Evolutionary conservation across 169 alveolate genomes (phyloP), one percentile per base, ranked within the genome.

Genomic region (Perkinsus chesapeaki): DNA sequence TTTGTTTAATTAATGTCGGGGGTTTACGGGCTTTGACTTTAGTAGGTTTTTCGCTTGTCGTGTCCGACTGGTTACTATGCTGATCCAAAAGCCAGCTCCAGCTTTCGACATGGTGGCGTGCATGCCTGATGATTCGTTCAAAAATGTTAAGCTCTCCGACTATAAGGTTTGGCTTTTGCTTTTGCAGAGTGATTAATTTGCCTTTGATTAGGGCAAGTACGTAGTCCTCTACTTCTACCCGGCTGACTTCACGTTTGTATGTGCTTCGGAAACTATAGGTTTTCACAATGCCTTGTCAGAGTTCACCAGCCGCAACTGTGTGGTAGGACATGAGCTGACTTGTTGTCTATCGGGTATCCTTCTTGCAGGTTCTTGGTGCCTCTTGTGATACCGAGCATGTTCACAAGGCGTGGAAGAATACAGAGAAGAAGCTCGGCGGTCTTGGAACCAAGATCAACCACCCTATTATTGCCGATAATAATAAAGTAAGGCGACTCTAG

Each of bases 251-350:
- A 99, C 99, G 48, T 99, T 99, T 93, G 99, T 99, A 38, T 99
- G 99, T 96, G 99, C 99, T 39, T 98, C 99, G 43, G 99, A 99
- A 96, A 99, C 99, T 92, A 96, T 98, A 91, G 99, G 99, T 39
- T 99, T 98, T 96, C 96, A 97, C 95, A 98, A 98, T 73, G 97
- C 98, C 34, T 95, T 98, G 23, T 97, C 98, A 39, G 98, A 98
- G 82, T 99, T 99, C 97, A 98, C 98, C 94, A 98, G 97, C 95
- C 95, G 97, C 92, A 97, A 97, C 93, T 95, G 92, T 94, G 96
- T 92, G 92, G 82, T 95, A 73, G 19, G 39, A 38, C 27, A 31
- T 5, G 39, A 36, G 19, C 39, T 38, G 12, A 12, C 91, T 3
- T 10, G 9, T 23, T 9, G 39, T 38, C 39, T 12, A 16, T 20